Evolutionary conservation across 1,284 basidiomycete species (phyloP).

Genomic region (Coniferiporia weirii): DNA sequence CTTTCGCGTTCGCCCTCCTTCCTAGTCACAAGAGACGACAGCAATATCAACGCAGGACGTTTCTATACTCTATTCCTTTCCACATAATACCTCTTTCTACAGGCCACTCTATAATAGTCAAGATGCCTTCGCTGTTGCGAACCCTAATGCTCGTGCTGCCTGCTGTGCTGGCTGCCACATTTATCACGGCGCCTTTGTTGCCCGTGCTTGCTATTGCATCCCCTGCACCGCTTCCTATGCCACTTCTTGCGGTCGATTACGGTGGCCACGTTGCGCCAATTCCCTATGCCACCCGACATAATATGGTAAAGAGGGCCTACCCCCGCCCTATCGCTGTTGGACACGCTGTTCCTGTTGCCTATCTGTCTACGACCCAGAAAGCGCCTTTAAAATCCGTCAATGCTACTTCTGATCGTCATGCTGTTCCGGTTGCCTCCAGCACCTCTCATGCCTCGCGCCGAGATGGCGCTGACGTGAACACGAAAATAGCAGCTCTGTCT

Average conservation of each 20-base stretch:
- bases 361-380: neutral
- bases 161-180: slow-evolving; percentile 6
- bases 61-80: slow-evolving; percentile 1
- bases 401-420: neutral
- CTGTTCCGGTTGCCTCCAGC: neutral
- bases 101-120: neutral
- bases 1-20: neutral
- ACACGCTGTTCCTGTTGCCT: neutral
- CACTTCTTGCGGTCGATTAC: slow-evolving; percentile 14
- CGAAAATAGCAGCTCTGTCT: neutral
- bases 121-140: slow-evolving; percentile 6
- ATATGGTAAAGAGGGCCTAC: slow-evolving; percentile 8
- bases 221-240: slow-evolving; percentile 14
- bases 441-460: slow-evolving; percentile 1
- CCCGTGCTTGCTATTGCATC: slow-evolving; percentile 11
- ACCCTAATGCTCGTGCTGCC: slow-evolving; percentile 3
- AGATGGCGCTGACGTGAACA: neutral
- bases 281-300: slow-evolving; percentile 12
- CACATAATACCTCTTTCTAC: neutral
- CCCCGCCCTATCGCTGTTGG: neutral
- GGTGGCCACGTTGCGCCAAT: slow-evolving; percentile 4
- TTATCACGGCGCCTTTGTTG: slow-evolving; percentile 1
- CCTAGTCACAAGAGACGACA: slow-evolving; percentile 5
- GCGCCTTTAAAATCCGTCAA: neutral
- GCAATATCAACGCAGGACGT: slow-evolving; percentile 14